Evolutionary conservation across 352 stramenopile species (phyloP).

Genomic region (Pelagophyceae sp.): DNA sequence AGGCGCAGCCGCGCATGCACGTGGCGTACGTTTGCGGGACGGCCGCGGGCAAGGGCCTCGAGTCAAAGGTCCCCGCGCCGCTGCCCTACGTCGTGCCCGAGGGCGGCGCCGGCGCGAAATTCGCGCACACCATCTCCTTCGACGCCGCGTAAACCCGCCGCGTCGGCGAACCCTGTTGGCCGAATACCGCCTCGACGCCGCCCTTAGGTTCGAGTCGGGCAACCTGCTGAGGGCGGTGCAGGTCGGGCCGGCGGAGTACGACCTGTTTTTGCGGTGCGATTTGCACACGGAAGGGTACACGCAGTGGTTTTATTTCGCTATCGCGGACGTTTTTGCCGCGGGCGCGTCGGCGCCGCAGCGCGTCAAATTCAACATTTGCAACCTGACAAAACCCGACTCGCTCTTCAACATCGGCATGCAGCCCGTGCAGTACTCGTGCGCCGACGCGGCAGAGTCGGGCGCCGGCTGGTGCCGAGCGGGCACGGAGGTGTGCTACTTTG

Average conservation of each 20-base stretch:
- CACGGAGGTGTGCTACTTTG: conserved; percentile 64
- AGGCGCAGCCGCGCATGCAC: no score
- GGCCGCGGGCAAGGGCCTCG: no score
- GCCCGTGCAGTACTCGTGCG: conserved; percentile 70
- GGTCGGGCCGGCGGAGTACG: conserved; percentile 57
- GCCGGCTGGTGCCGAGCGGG: conserved; percentile 63
- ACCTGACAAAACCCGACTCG: conserved; percentile 78
- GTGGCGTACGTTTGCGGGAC: no score
- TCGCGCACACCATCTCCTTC: no score
- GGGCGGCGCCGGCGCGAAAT: no score
- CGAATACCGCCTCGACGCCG: no score
- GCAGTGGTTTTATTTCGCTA: conserved; percentile 87
- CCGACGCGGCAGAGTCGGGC: conserved; percentile 49
- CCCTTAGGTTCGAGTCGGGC: conserved; percentile 32
- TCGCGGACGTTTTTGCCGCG: no score
- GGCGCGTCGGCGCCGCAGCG: conserved; percentile 44
- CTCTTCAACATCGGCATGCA: conserved; percentile 79
- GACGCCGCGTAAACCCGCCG: no score
- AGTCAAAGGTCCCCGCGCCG: no score
- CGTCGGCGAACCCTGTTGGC: no score
- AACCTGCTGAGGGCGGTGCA: conserved; percentile 26
- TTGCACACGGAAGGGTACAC: conserved; percentile 65
- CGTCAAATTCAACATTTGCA: conserved; percentile 77
- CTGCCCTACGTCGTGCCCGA: no score
- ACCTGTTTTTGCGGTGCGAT: conserved; percentile 71